These are phyloP conservation scores for Aquilaria sinensis DNA, from an alignment of 345 rosid genomes.

Conservation along the genomic window DNA sequence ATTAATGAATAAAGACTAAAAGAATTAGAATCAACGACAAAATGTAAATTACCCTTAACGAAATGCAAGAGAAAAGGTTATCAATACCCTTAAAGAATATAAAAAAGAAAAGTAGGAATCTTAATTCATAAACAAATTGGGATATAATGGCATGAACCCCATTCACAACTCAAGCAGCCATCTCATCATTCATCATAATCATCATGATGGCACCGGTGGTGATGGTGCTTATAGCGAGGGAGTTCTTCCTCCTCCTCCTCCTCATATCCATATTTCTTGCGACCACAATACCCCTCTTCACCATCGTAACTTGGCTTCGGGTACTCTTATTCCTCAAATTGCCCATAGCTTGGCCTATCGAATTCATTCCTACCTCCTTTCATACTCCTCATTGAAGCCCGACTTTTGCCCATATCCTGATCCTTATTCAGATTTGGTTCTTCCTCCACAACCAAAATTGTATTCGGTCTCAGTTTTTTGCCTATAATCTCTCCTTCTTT, in stretches of 20 bases:
- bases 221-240: constrained; percentile 40
- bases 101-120: too few species aligned
- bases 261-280: constrained; percentile 75
- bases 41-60: too few species aligned
- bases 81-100: too few species aligned
- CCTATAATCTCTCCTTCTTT: constrained; percentile 9
- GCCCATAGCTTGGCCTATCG: constrained; percentile 27
- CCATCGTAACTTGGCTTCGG: constrained; percentile 38
- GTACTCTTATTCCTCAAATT: constrained; percentile 35
- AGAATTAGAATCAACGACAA: too few species aligned
- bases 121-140: constrained; percentile 31
- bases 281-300: constrained; percentile 51
- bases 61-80: too few species aligned
- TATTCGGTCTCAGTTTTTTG: constrained; percentile 17
- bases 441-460: constrained; percentile 15
- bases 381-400: constrained; percentile 22
- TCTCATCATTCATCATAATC: constrained; percentile 56
- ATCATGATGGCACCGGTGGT: constrained; percentile 39
- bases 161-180: not conserved
- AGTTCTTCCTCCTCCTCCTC: constrained; percentile 51
- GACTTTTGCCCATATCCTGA: constrained; percentile 30
- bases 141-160: constrained; percentile 30
- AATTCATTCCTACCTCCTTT: constrained; percentile 14
- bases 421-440: constrained; percentile 19
- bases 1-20: too few species aligned